These are phyloP conservation scores for Pseudocercospora macadamiae DNA, from an alignment of 2,329 filamentous ascomycete genomes.

Conservation along the genomic window DNA sequence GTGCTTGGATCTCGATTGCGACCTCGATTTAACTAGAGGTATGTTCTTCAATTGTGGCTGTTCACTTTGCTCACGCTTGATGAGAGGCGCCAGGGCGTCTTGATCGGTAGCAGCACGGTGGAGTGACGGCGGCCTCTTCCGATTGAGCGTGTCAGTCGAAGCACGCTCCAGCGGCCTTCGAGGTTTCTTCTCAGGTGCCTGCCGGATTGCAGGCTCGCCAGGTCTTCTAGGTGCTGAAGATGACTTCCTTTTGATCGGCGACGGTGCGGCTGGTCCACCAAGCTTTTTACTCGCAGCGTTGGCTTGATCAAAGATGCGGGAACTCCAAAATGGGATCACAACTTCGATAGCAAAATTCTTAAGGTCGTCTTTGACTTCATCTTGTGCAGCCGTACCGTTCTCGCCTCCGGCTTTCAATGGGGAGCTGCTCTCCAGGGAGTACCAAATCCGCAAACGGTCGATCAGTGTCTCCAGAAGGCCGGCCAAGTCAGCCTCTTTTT, in stretches of 20 bases:
- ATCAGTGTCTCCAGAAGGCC: constrained; percentile 72
- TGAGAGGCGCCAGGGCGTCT: constrained; percentile 56
- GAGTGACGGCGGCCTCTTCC: constrained; percentile 62
- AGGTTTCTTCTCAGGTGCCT: constrained; percentile 45
- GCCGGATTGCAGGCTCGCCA: constrained; percentile 40
- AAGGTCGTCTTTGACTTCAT: constrained; percentile 60
- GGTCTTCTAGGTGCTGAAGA: constrained; percentile 44
- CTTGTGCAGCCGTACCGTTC: constrained; percentile 27
- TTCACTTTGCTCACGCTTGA: constrained; percentile 73
- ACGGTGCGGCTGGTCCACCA: constrained; percentile 68
- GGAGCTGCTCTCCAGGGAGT: constrained; percentile 69
- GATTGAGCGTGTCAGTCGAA: constrained; percentile 58
- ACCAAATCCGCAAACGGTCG: constrained; percentile 82
- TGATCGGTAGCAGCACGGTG: constrained; percentile 67
- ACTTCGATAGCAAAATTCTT: constrained; percentile 80
- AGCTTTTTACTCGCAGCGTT: constrained; percentile 73
- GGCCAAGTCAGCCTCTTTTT: constrained; percentile 68
- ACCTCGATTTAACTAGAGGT: constrained; percentile 36
- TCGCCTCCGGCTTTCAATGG: constrained; percentile 42
- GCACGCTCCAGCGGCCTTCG: constrained; percentile 64
- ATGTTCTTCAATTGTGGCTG: constrained; percentile 54
- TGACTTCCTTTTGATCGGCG: constrained; percentile 57
- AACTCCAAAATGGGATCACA: constrained; percentile 78
- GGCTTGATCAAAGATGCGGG: constrained; percentile 73
- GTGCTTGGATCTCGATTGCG: constrained; percentile 38